These are phyloP conservation scores for Ascochyta koolunga DNA, from an alignment of 2,329 filamentous ascomycete genomes.

Conservation along the genomic window DNA sequence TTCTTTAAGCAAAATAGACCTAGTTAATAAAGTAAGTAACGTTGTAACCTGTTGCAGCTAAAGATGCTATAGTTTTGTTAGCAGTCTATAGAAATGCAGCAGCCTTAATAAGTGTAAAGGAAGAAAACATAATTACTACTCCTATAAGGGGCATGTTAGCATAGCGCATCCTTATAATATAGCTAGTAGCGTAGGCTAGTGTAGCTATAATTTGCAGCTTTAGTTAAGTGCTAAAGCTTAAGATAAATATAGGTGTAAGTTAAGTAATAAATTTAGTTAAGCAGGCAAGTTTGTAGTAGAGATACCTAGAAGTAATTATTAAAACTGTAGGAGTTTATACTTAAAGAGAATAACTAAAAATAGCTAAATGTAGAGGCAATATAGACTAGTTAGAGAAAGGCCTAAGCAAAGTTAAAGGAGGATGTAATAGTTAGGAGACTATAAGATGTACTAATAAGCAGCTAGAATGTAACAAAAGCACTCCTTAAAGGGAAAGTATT, in stretches of 20 bases:
- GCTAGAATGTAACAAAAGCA: not conserved
- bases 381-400: not conserved
- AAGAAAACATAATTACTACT: not conserved
- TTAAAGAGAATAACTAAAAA: not conserved
- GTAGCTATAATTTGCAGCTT: not conserved
- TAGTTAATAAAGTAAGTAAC: slow-evolving; percentile 48
- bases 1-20: slow-evolving; percentile 24
- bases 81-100: slow-evolving; percentile 25
- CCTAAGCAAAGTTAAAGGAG: not conserved
- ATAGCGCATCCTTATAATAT: not conserved
- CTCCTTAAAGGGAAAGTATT: not conserved
- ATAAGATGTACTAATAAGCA: not conserved
- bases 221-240: not conserved
- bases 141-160: not conserved
- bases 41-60: slow-evolving; percentile 33
- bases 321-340: not conserved
- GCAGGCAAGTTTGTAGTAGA: not conserved
- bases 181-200: not conserved
- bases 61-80: slow-evolving; percentile 11
- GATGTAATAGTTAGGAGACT: not conserved
- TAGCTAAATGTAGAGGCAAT: not conserved
- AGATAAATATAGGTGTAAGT: not conserved
- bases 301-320: not conserved
- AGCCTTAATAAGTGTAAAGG: not conserved
- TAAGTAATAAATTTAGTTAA: not conserved